Percentiles rank a stretch among this genome's conserved stretches.
Evolutionary conservation across 257 asterid species (phyloP).

Genomic region (Solanum corneliomulleri): DNA sequence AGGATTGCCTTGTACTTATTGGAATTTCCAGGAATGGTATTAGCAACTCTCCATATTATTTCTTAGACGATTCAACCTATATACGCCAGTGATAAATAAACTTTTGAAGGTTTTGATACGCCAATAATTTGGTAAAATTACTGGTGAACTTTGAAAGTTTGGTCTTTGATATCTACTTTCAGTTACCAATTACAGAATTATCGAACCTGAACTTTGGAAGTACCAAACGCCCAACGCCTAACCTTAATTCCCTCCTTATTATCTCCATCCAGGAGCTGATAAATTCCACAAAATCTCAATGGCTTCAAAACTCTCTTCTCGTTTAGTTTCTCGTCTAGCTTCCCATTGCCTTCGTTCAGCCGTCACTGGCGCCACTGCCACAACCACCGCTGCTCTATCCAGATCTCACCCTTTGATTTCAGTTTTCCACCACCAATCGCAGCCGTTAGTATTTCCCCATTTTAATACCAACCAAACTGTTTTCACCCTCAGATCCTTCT

Average conservation of each 20-base stretch:
- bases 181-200: background rate
- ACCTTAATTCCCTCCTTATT: background rate
- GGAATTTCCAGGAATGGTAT: background rate
- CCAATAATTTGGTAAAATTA: background rate
- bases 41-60: background rate
- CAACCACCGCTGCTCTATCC: slow-evolving; percentile 13
- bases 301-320: slow-evolving; percentile 40
- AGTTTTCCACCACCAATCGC: slow-evolving; percentile 8
- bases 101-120: too few species aligned
- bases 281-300: slow-evolving; percentile 7
- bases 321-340: slow-evolving; percentile 14
- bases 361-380: slow-evolving; percentile 7
- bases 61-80: background rate
- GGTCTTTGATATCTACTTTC: background rate
- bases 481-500: slow-evolving; percentile 14
- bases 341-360: slow-evolving; percentile 3
- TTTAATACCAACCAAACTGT: background rate
- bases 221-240: background rate
- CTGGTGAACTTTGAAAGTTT: background rate
- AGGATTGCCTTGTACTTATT: background rate
- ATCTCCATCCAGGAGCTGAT: background rate
- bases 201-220: background rate
- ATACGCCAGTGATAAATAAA: background rate
- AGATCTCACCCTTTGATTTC: slow-evolving; percentile 8
- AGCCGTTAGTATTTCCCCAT: slow-evolving; percentile 5